These are phyloP conservation scores for Lasiodiplodia citricola DNA, from an alignment of 2,329 filamentous ascomycete genomes.

Conservation along the genomic window DNA sequence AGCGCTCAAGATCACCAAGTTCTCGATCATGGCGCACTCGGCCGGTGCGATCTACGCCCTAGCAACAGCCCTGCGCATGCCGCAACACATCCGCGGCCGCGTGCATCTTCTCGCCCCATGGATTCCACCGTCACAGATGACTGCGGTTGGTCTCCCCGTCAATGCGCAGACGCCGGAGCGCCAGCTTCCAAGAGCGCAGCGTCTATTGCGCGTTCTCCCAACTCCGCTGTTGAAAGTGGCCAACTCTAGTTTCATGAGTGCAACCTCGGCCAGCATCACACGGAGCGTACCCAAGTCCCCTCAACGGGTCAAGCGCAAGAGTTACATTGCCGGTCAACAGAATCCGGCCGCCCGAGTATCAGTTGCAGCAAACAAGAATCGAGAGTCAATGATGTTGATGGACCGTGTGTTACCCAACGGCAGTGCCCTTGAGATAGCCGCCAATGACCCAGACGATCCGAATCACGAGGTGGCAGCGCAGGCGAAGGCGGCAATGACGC, in stretches of 20 bases:
- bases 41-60: slow-evolving; percentile 98
- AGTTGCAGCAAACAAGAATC: slow-evolving; percentile 41
- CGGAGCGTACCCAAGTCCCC: slow-evolving; percentile 55
- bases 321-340: slow-evolving; percentile 31
- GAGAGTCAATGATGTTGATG: slow-evolving; percentile 57
- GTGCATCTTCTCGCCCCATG: slow-evolving; percentile 94
- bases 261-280: slow-evolving; percentile 82
- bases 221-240: slow-evolving; percentile 91
- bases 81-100: slow-evolving; percentile 90
- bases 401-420: slow-evolving; percentile 52
- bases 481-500: slow-evolving; percentile 59
- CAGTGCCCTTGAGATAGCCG: slow-evolving; percentile 39
- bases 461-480: slow-evolving; percentile 39
- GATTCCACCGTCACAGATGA: slow-evolving; percentile 79
- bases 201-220: slow-evolving; percentile 86
- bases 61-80: slow-evolving; percentile 92
- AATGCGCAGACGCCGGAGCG: slow-evolving; percentile 74
- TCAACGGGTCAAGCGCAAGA: slow-evolving; percentile 30
- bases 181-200: slow-evolving; percentile 87
- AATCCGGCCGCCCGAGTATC: slow-evolving; percentile 29
- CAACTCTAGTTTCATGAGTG: slow-evolving; percentile 93
- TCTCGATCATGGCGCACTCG: slow-evolving; percentile 94
- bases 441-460: slow-evolving; percentile 35
- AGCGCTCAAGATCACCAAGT: slow-evolving; percentile 88
- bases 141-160: slow-evolving; percentile 64